Evolutionary conservation across 805 yeast genomes (phyloP).

Genomic region (Myxozyma geophila): DNA sequence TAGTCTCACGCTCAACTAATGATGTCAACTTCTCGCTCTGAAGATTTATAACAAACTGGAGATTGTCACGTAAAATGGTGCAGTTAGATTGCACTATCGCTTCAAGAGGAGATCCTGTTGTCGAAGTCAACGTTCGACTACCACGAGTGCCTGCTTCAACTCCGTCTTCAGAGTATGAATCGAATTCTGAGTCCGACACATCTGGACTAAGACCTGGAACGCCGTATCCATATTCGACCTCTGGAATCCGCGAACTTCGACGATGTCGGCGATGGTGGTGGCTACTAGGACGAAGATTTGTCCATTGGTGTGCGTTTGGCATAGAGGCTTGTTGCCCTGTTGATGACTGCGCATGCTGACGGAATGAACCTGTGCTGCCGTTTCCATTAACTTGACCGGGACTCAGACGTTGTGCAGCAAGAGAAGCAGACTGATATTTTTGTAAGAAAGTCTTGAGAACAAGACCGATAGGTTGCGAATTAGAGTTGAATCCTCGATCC

Average conservation of each 20-base stretch:
- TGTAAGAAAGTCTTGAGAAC: constrained; percentile 22
- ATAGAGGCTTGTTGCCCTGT: neutral
- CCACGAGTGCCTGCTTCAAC: constrained; percentile 1
- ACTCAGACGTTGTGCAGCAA: constrained; percentile 1
- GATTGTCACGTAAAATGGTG: constrained; percentile 20
- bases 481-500: constrained; percentile 22
- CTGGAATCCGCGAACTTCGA: neutral
- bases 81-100: constrained; percentile 12
- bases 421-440: constrained; percentile 18
- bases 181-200: constrained; percentile 31
- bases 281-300: neutral
- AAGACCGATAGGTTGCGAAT: constrained; percentile 28
- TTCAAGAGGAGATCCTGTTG: constrained; percentile 9
- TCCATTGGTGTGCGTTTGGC: constrained; percentile 6
- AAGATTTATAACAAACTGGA: constrained; percentile 23
- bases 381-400: neutral
- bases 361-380: neutral
- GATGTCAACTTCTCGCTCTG: constrained; percentile 25
- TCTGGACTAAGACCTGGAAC: constrained; percentile 32
- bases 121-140: neutral
- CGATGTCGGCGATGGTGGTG: constrained; percentile 7
- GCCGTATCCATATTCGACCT: constrained; percentile 5
- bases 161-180: constrained; percentile 31
- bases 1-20: constrained; percentile 22
- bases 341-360: neutral